These are phyloP conservation scores for Nemophila menziesii DNA, from an alignment of 257 asterid genomes.

Conservation along the genomic window DNA sequence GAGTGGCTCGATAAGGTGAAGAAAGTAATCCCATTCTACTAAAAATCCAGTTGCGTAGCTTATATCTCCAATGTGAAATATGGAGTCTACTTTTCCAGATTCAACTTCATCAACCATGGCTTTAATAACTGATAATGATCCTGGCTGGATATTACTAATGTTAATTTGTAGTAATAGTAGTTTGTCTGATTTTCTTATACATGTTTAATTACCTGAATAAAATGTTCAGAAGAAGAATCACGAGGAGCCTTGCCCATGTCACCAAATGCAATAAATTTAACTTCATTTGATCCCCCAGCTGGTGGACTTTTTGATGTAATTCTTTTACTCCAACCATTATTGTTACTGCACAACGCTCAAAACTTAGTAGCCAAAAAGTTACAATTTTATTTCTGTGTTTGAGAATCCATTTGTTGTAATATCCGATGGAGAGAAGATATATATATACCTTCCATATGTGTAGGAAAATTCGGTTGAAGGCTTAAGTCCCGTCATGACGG, in stretches of 20 bases:
- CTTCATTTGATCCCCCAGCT: slow-evolving; percentile 51
- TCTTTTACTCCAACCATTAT: slow-evolving; percentile 63
- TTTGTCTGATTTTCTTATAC: not conserved
- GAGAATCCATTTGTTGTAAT: no score
- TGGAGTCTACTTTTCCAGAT: slow-evolving; percentile 38
- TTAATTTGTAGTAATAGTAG: no score
- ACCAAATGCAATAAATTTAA: slow-evolving; percentile 64
- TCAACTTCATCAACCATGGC: slow-evolving; percentile 49
- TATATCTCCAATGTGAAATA: slow-evolving; percentile 89
- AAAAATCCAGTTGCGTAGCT: slow-evolving; percentile 89
- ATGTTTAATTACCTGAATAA: slow-evolving; percentile 43
- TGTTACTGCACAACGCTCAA: slow-evolving; percentile 26
- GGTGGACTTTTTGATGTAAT: slow-evolving; percentile 53
- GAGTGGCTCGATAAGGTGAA: slow-evolving; percentile 52
- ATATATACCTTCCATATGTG: slow-evolving; percentile 70
- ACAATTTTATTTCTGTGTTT: no score
- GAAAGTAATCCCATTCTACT: slow-evolving; percentile 87
- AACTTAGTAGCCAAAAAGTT: not conserved
- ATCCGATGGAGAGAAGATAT: no score
- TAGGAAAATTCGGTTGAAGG: slow-evolving; percentile 55
- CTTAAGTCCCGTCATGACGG: slow-evolving; percentile 43
- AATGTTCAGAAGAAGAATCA: slow-evolving; percentile 67
- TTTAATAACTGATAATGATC: slow-evolving; percentile 49
- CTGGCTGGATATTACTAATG: slow-evolving; percentile 60
- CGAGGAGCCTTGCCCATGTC: slow-evolving; percentile 97